Evolutionary conservation across 495 filamentous ascomycete species (phyloP), one percentile per base, ranked within the genome.

Genomic region (Parathielavia hyrcaniae): DNA sequence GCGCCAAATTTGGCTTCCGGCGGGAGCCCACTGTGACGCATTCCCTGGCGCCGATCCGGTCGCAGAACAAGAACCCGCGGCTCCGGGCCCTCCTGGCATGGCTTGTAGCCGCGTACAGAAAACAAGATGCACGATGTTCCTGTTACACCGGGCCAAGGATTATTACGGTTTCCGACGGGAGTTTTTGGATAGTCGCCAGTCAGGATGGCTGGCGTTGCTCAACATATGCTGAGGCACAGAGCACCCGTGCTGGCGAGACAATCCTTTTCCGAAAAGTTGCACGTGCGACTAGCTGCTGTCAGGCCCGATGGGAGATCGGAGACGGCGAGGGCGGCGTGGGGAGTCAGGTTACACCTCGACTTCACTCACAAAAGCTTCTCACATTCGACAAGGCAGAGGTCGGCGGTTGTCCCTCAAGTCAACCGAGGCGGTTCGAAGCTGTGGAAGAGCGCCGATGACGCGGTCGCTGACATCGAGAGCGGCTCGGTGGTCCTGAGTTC

Each of bases 401-500:
- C 62, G 0, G 57, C 50, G 2, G 51, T 64, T 0, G 55, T 69
- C 1, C 72, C 75, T 0, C 61, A 59, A 36, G 68, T 66, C 41
- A 48, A 67, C 3, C 62, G 77, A 7, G 71, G 71, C 7, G 71
- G 58, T 6, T 82, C 79, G 10, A 84, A 86, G 57, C 55, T 86
- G 3, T 83, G 71, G 66, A 72, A 72, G 17, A 75, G 70, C 49
- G 83, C 80, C 5, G 81, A 84, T 58, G 81, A 80, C n/a, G 83
- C 83, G 0, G 76, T 86, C 12, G 77, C 77, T 5, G 82, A 84
- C 64, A 66, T 86, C 32, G 68, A 79, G 60, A 80, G 80, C 55
- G 82, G 81, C 47, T 79, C 78, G 0, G 81, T 77, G 2, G 64
- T 86, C 19, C 68, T 86, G 22, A 83, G 81, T 62, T 74, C 82